Percentiles rank a stretch among this genome's conserved stretches.
These are phyloP conservation scores for Fusarium secorum DNA, from an alignment of 2,329 filamentous ascomycete genomes.

Conservation along the genomic window DNA sequence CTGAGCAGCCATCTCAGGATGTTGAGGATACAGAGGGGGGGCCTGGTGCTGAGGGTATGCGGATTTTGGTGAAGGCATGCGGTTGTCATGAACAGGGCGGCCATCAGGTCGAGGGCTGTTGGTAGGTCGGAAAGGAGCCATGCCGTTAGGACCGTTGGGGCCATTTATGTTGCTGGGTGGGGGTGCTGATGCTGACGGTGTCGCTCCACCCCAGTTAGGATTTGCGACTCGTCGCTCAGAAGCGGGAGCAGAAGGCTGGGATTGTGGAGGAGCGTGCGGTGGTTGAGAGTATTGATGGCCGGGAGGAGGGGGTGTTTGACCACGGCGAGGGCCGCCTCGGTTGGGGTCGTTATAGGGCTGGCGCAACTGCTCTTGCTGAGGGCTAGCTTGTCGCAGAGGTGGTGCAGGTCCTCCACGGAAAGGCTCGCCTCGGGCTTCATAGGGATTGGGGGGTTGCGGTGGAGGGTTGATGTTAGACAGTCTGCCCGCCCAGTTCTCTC, in stretches of 20 bases:
- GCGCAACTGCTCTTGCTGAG: constrained; percentile 71
- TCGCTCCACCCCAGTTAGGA: constrained; percentile 65
- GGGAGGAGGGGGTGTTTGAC: constrained; percentile 52
- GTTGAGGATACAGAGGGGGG: constrained; percentile 69
- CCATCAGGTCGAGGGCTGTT: constrained; percentile 86
- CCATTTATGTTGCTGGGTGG: constrained; percentile 50
- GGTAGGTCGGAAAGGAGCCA: constrained; percentile 75
- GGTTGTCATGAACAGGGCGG: constrained; percentile 81
- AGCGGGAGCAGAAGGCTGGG: constrained; percentile 58
- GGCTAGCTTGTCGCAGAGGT: constrained; percentile 77
- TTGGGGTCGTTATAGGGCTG: constrained; percentile 64
- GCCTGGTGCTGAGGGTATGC: constrained; percentile 80
- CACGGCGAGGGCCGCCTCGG: constrained; percentile 53
- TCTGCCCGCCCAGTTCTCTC: constrained; percentile 67
- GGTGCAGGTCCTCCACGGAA: constrained; percentile 73
- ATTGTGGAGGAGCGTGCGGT: constrained; percentile 58
- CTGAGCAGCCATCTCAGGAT: constrained; percentile 65
- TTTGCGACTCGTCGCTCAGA: constrained; percentile 64
- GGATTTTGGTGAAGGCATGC: constrained; percentile 90
- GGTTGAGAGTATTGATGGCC: constrained; percentile 58
- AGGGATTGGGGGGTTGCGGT: constrained; percentile 80
- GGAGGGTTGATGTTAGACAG: constrained; percentile 81
- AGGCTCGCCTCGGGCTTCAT: constrained; percentile 74
- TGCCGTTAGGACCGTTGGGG: constrained; percentile 53
- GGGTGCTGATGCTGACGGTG: constrained; percentile 53